Evolutionary conservation across 1,284 basidiomycete species (phyloP), one percentile per base, ranked within the genome.

Genomic region (Nidula niveotomentosa): DNA sequence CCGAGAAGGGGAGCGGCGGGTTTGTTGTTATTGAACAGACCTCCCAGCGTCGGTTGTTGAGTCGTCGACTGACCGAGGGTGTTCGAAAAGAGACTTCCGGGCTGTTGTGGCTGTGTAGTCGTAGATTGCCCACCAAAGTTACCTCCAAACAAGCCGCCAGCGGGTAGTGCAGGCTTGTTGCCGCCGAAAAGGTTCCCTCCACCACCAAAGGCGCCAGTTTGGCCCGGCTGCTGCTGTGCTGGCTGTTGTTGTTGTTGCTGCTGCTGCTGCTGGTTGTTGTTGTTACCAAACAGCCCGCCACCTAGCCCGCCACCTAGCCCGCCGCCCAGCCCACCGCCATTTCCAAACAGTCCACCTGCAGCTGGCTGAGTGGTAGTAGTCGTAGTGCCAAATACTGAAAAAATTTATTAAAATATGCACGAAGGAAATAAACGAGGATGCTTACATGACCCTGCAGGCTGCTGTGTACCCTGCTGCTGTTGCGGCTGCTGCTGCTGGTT

Each of bases 181-280:
- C 83, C 79, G 7, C 83, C 80, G 62, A 91, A 89, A 12, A 88
- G 65, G 48, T 78, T 30, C 30, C 30, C 73, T 6, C 66, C 75
- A 66, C 66, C 75, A 66, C 47, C 69, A 8, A 69, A 69, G 18
- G 53, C 54, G 17, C 60, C 54, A 6, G 56, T 44, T 53, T 62
- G 62, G 17, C 39, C 39, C 5, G 3, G 30, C 5, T 30, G 12
- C n/a, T 51, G 49, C 30, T 51, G 49, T 6, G 59, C 55, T 10
- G 61, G 60, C 50, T 63, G 63, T 49, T 63, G 46, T 36, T 50
- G 35, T 8, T 52, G 55, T 53, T 62, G 62, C 49, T 67, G 64
- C 30, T 60, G 60, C 43, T 65, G 66, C 35, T 55, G 68, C 48
- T 75, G 74, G 6, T 65, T 59, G 49, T 68, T 65, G 45, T 53